Percentiles rank a stretch among this genome's conserved stretches.
These are phyloP conservation scores for Thelonectria olida DNA, from an alignment of 2,329 filamentous ascomycete species.

Conservation along the genomic window DNA sequence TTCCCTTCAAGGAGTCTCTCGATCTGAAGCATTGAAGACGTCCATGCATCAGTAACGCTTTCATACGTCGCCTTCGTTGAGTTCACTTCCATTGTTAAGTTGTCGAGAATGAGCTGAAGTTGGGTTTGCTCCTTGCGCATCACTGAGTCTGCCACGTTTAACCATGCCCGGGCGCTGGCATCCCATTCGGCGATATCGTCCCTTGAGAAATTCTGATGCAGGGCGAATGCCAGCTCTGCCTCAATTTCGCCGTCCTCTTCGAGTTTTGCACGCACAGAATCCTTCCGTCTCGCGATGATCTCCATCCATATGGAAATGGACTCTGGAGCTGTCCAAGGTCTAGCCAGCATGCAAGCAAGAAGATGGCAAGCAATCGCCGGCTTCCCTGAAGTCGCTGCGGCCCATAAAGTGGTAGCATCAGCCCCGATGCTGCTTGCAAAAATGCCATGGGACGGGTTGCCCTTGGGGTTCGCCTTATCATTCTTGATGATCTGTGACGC, in stretches of 20 bases:
- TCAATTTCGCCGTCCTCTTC: no score
- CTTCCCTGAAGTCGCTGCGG: constrained; percentile 39
- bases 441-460: no score
- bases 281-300: constrained; percentile 26
- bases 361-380: constrained; percentile 44
- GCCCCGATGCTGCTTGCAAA: constrained; percentile 40
- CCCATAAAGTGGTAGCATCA: constrained; percentile 38
- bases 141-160: not conserved
- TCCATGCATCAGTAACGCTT: not conserved
- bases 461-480: no score
- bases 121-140: not conserved
- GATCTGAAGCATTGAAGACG: not conserved
- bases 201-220: not conserved
- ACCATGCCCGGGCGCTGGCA: not conserved
- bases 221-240: not conserved
- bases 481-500: no score
- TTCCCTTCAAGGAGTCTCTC: not conserved
- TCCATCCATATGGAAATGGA: constrained; percentile 46
- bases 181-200: not conserved
- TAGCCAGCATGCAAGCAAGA: constrained; percentile 45
- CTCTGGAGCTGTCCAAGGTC: constrained; percentile 32
- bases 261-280: not conserved
- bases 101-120: not conserved
- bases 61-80: not conserved
- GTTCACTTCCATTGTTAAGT: not conserved